Conservation (phyloP, 176 grass and related monocot genomes). For the Oryza meridionalis region DNA sequence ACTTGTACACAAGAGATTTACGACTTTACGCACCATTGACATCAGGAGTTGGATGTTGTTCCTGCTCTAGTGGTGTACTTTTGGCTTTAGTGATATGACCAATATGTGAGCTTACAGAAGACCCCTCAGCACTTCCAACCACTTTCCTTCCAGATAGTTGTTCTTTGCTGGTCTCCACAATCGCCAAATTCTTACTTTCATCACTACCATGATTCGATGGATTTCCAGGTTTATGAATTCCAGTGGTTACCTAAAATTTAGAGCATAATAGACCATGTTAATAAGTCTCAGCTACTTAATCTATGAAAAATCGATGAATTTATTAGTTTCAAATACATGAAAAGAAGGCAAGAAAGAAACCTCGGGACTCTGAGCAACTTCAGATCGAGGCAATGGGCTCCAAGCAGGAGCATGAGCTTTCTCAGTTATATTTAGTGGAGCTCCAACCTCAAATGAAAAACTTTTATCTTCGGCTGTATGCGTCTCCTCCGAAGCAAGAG, state of each 20-base stretch:
- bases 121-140: slow-evolving; percentile 52
- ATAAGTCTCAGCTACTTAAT: slow-evolving; percentile 4
- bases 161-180: slow-evolving; percentile 46
- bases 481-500: slow-evolving; percentile 48
- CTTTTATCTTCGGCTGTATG: slow-evolving; percentile 60
- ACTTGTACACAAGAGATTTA: slow-evolving; percentile 45
- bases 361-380: slow-evolving; percentile 50
- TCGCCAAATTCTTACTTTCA: slow-evolving; percentile 43
- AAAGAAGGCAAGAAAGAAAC: slow-evolving; percentile 28
- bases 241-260: slow-evolving; percentile 54
- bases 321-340: neutral
- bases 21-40: slow-evolving; percentile 37
- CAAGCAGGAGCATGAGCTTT: slow-evolving; percentile 62
- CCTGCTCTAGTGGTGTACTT: slow-evolving; percentile 38
- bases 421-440: slow-evolving; percentile 52
- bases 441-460: slow-evolving; percentile 86
- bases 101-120: slow-evolving; percentile 40
- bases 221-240: slow-evolving; percentile 47
- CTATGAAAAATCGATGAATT: neutral
- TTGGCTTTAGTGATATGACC: slow-evolving; percentile 36
- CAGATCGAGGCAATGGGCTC: slow-evolving; percentile 54
- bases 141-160: slow-evolving; percentile 34
- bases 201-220: slow-evolving; percentile 43
- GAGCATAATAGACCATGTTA: slow-evolving; percentile 37
- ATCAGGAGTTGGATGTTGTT: slow-evolving; percentile 42